Percentiles rank a stretch among this genome's conserved stretches.
Conservation (phyloP, 2,329 filamentous ascomycete genomes). For the Raffaelea arxii region DNA sequence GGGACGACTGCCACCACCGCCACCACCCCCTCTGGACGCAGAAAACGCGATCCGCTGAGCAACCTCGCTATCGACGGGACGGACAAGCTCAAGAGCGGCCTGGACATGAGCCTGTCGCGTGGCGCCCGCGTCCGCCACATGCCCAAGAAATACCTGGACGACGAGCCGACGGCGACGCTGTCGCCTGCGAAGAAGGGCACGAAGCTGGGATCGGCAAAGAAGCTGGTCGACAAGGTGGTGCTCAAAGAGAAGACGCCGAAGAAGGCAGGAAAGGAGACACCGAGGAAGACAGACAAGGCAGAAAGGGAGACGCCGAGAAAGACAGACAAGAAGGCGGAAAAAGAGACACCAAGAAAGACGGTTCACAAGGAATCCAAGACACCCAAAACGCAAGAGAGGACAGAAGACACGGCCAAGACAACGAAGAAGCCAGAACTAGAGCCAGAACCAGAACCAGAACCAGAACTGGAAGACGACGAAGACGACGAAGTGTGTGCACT, state of each 20-base stretch:
- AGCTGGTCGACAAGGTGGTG: conserved; percentile 1
- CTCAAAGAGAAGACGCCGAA: neutral
- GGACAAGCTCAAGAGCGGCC: conserved; percentile 39
- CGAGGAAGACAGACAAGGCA: conserved; percentile 11
- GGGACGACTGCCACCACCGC: neutral
- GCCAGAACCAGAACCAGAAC: conserved; percentile 17
- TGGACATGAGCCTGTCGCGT: conserved; percentile 38
- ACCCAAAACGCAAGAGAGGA: neutral
- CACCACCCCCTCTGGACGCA: conserved; percentile 1
- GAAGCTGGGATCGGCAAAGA: conserved; percentile 5
- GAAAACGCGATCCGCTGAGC: conserved; percentile 9
- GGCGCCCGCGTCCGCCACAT: conserved; percentile 15
- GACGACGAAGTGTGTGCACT: conserved; percentile 49
- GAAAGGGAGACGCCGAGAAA: neutral
- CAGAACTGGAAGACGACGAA: conserved; percentile 21
- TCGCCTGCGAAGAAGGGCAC: neutral
- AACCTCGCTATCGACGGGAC: conserved; percentile 12
- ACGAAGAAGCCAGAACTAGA: conserved; percentile 11
- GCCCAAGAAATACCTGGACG: conserved; percentile 6
- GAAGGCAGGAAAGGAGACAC: conserved; percentile 13
- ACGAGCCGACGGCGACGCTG: neutral
- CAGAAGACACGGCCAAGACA: neutral
- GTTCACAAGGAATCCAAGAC: neutral
- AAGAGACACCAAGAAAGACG: neutral
- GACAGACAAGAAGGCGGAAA: neutral